phyloP scores from a whole-genome alignment of 2,329 filamentous ascomycete genomes.

The Akanthomyces muscarius region DNA sequence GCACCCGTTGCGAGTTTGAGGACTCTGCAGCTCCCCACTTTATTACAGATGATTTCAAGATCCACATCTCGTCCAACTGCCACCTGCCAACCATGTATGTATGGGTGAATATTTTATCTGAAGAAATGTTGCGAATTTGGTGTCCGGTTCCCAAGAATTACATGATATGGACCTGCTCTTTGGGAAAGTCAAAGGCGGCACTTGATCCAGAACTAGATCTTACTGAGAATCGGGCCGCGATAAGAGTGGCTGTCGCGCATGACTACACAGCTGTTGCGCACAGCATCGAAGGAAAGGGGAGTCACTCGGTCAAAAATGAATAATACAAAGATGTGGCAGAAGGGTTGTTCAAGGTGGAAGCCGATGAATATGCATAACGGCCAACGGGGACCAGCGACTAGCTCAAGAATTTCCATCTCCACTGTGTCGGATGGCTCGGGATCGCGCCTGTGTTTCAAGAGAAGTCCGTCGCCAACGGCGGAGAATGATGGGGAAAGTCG shows the following conservation, averaged over 20 bases:
- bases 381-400: not conserved
- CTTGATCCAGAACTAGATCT: no score
- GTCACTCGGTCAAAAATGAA: no score
- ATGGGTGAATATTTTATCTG: not conserved
- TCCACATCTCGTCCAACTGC: not conserved
- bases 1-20: not conserved
- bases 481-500: not conserved
- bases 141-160: no score
- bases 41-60: not conserved
- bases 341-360: no score
- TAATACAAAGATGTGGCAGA: no score
- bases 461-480: conserved; percentile 5
- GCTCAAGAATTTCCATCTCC: not conserved
- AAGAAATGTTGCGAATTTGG: not conserved
- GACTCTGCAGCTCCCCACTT: no score
- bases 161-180: no score
- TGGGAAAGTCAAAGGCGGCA: no score
- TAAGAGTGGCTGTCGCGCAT: no score
- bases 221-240: no score
- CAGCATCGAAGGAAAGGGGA: no score
- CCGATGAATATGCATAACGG: not conserved
- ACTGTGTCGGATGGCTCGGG: conserved; percentile 7
- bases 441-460: not conserved
- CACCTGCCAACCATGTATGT: not conserved
- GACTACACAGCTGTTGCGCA: no score